Base-by-base conservation (phyloP, 2,329 filamentous ascomycete species). In the Echinosphaeria canescens region DNA sequence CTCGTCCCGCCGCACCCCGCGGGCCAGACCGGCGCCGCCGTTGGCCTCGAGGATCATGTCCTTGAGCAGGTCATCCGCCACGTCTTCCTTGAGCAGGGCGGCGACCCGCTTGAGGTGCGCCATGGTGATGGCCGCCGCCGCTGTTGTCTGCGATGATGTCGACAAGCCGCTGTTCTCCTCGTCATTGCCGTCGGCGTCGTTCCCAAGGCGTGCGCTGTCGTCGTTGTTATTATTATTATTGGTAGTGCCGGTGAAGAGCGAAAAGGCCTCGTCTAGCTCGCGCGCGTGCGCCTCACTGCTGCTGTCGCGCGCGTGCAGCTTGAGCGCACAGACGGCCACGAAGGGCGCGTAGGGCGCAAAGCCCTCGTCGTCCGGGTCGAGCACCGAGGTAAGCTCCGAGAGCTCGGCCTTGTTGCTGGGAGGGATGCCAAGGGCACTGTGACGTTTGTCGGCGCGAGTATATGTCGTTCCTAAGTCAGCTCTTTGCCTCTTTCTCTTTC, bases 1-100 rank as follows among this genome's bases (percentile, higher is more conserved):
- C 42, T 93, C 80, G 27, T 76, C 72, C 41, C 72, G 56, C 22
- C 57, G 66, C 8, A 91, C 85, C 6, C 76, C 80, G 30, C 56
- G 62, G 20, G 57, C 65, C 9, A 76, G 62, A 11, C 75, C 73
- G 4, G 62, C 68, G 2, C 79, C 81, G 3, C 78, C 79, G 47
- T 90, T 93, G 26, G 85, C 88, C 56, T 95, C 85, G 26, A 82
- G 54, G 30, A 98, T 75, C 88, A 98, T 98, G 53, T 93, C 82
- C 51, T 67, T 69, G 42, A 98, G 53, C 42, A 91, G 50, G 26
- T 80, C 73, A 40, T 95, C 88, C 31, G 68, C 66, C 14, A 91
- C 72, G 33, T 72, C 72, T 33, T 73, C 80, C 50, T 92, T 79
- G 39, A 98, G 51, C 38, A 80, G 66, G 37, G 66, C 69, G 23